phyloP scores from a whole-genome alignment of 805 yeast species.

The Metschnikowia shivogae region DNA sequence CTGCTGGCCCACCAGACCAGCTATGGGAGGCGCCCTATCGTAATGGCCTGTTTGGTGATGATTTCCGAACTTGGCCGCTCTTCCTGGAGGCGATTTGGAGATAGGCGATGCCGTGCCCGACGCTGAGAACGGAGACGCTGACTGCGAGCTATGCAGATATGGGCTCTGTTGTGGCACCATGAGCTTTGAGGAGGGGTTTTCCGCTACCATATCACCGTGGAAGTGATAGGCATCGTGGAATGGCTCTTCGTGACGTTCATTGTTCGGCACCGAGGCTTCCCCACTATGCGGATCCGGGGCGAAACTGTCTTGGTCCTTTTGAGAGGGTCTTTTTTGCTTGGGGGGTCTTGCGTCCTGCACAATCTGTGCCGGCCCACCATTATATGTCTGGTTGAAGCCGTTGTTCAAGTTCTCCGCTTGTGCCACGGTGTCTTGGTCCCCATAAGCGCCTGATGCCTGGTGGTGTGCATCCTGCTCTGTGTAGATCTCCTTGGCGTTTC shows the following conservation, averaged over 20 bases:
- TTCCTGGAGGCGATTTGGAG: not conserved
- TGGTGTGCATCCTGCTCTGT: not conserved
- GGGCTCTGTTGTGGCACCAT: not conserved
- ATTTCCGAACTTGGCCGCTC: not conserved
- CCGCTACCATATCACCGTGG: not conserved
- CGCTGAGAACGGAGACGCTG: not conserved
- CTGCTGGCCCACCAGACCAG: not conserved
- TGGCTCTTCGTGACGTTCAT: not conserved
- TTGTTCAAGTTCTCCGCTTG: not conserved
- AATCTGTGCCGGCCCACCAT: not conserved
- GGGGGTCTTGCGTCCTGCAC: not conserved
- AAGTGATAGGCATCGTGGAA: not conserved
- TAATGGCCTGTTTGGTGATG: not conserved
- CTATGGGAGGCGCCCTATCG: not conserved
- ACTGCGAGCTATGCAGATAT: not conserved
- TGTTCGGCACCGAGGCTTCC: too few species aligned
- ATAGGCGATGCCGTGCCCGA: constrained; percentile 1
- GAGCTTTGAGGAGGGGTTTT: not conserved
- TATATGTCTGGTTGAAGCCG: not conserved
- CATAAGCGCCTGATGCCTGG: not conserved
- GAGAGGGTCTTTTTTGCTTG: too few species aligned
- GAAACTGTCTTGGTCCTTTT: too few species aligned
- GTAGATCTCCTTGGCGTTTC: not conserved
- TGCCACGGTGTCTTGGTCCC: not conserved
- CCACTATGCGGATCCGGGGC: too few species aligned